Percentiles rank a stretch among this genome's conserved stretches.
These are phyloP conservation scores for Paraconiothyrium brasiliense DNA, from an alignment of 2,329 filamentous ascomycete species.

Conservation along the genomic window DNA sequence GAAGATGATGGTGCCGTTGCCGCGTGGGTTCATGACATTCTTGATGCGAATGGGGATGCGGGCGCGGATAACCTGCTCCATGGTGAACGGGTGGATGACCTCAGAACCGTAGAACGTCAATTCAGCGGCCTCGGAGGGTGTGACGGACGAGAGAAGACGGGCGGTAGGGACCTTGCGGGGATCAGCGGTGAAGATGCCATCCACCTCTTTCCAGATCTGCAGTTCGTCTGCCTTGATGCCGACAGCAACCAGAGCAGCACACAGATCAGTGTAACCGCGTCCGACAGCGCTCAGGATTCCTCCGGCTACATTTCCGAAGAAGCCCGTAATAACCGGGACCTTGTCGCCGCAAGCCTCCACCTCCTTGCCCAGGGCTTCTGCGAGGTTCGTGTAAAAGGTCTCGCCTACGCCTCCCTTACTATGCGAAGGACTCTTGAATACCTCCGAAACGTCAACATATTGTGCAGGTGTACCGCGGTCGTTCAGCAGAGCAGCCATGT, in stretches of 20 bases:
- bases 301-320: conserved; percentile 92
- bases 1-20: conserved; percentile 81
- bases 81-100: conserved; percentile 98
- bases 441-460: conserved; percentile 88
- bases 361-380: conserved; percentile 52
- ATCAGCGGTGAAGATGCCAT: conserved; percentile 90
- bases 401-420: conserved; percentile 53
- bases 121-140: conserved; percentile 93
- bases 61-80: conserved; percentile 86
- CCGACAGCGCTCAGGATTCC: conserved; percentile 92
- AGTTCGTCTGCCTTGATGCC: conserved; percentile 87
- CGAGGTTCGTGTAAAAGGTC: conserved; percentile 57
- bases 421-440: conserved; percentile 70
- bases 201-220: conserved; percentile 99
- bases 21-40: conserved; percentile 87
- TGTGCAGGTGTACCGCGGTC: conserved; percentile 84
- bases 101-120: conserved; percentile 81
- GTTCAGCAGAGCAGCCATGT: conserved; percentile 85
- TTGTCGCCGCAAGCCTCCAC: conserved; percentile 56
- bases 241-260: conserved; percentile 89
- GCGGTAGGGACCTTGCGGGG: conserved; percentile 92
- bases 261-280: conserved; percentile 95
- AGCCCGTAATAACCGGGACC: conserved; percentile 74
- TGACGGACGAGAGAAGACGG: conserved; percentile 86
- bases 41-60: conserved; percentile 89